Evolutionary conservation across 257 asterid species (phyloP).

Genomic region (Fraxinus pennsylvanica): DNA sequence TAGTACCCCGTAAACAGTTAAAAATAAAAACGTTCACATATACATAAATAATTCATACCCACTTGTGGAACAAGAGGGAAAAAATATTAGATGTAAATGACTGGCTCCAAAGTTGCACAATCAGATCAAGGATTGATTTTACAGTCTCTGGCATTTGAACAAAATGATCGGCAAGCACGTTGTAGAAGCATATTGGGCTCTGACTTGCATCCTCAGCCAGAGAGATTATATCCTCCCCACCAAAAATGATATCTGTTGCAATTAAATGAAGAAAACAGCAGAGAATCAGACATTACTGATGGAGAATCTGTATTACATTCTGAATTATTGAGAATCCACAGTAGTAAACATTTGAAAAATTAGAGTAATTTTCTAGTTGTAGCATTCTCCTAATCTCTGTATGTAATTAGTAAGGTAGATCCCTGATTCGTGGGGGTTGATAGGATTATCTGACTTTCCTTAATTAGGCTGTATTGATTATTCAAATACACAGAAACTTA

Average conservation of each 20-base stretch:
- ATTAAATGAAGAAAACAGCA: conserved; percentile 22
- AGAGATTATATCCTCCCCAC: conserved; percentile 57
- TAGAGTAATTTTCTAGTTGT: neutral
- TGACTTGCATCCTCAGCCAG: conserved; percentile 46
- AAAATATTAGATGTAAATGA: conserved; percentile 84
- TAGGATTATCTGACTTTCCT: neutral
- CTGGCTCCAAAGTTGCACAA: conserved; percentile 94
- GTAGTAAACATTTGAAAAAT: neutral
- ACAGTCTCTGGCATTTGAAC: conserved; percentile 61
- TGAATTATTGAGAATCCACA: neutral
- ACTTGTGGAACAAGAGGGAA: conserved; percentile 78
- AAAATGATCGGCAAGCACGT: conserved; percentile 81
- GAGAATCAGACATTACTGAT: neutral
- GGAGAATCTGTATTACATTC: neutral
- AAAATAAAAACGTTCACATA: conserved; percentile 9
- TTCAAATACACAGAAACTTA: neutral
- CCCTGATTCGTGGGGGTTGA: neutral
- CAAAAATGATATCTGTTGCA: conserved; percentile 65
- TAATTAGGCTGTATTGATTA: neutral
- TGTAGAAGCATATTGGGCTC: conserved; percentile 73
- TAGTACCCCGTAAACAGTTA: neutral
- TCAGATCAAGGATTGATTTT: conserved; percentile 55
- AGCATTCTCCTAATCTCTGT: neutral
- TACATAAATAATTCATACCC: conserved; percentile 59
- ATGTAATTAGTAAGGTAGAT: neutral